Base-by-base conservation (phyloP, 75 land plant species). In the Cunninghamia lanceolata region DNA sequence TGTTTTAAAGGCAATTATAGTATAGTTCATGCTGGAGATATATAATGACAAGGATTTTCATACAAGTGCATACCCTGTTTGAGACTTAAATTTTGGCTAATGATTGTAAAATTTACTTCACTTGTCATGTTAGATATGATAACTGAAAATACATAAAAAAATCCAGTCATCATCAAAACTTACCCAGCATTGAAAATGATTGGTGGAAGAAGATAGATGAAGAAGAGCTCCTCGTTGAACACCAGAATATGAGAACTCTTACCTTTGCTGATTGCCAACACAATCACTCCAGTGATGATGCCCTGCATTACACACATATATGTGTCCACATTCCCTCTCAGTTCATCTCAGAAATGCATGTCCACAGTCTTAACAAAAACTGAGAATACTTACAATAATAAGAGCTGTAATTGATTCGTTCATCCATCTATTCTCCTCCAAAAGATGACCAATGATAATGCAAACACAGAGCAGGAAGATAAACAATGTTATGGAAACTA, bases 141-240 rank as follows among this genome's bases (percentile, higher is more conserved):
- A 50, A 50, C 2, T 50, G 53, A 50, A 13, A 50, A 50, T 16
- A 50, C 2, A 50, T 50, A 1, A 13, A 50, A 50, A 13, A 0
- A 13, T 50, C 16, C 53, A 14, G 53, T 13, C 53, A 14, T 50
- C 53, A 14, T 50, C 53, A 50, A 50, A 50, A 50, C 53, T 50
- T 85, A 96, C 98, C 99, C 99, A 15, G 99, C 99, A 92, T 98
- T 98, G 90, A 98, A 98, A 68, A 98, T 96, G 1, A 98, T 96
- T 0, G 99, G 99, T 28, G 99, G 99, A 30, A 98, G 95, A 63
- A 98, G 96, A 85, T 96, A 98, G 35, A 95, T 94, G 91, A 98
- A 98, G 89, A 98, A 96, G 25, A 98, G 88, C 84, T 98, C 94
- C 88, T 96, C 96, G 82, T 91, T 83, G 73, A 98, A 98, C 78